Conservation (phyloP, 352 stramenopile genomes). For the Phytophthora colocasiae region DNA sequence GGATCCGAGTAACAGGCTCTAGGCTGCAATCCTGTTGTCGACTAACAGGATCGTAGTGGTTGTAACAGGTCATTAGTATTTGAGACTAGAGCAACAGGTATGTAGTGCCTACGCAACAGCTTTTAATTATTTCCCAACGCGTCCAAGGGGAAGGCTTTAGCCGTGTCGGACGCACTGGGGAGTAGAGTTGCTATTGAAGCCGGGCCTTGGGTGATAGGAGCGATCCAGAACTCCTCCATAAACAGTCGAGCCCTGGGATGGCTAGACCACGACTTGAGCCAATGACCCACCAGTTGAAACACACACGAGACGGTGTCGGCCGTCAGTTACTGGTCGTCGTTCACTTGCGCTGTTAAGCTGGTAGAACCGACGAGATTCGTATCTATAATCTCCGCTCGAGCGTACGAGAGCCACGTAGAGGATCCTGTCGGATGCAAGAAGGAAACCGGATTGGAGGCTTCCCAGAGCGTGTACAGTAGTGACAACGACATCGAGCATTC, state of each 20-base stretch:
- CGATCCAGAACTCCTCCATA: slow-evolving; percentile 60
- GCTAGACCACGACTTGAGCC: slow-evolving; percentile 60
- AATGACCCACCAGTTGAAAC: slow-evolving; percentile 51
- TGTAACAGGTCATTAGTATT: too few species aligned
- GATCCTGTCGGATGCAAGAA: slow-evolving; percentile 46
- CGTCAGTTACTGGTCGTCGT: slow-evolving; percentile 23
- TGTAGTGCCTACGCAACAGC: too few species aligned
- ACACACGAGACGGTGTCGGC: slow-evolving; percentile 40
- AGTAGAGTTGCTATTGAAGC: slow-evolving; percentile 10
- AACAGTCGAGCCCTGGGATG: slow-evolving; percentile 56
- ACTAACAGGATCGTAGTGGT: too few species aligned
- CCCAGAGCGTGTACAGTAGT: slow-evolving; percentile 51
- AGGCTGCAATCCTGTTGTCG: too few species aligned
- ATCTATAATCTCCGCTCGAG: slow-evolving; percentile 23
- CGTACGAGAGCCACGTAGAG: slow-evolving; percentile 38
- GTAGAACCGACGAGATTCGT: slow-evolving; percentile 10
- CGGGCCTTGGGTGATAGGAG: slow-evolving; percentile 25
- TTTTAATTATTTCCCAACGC: too few species aligned
- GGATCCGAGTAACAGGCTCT: too few species aligned
- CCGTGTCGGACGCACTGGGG: slow-evolving; percentile 20
- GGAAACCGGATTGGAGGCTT: slow-evolving; percentile 38
- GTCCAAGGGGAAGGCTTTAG: slow-evolving; percentile 32
- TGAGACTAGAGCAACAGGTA: too few species aligned
- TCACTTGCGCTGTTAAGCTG: slow-evolving; percentile 20
- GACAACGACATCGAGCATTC: slow-evolving; percentile 43